A percentile compares a stretch with the other conserved stretches of the same genome.
These are phyloP conservation scores for Cenchrus purpureus DNA, from an alignment of 176 grass and related monocot genomes.

Conservation along the genomic window DNA sequence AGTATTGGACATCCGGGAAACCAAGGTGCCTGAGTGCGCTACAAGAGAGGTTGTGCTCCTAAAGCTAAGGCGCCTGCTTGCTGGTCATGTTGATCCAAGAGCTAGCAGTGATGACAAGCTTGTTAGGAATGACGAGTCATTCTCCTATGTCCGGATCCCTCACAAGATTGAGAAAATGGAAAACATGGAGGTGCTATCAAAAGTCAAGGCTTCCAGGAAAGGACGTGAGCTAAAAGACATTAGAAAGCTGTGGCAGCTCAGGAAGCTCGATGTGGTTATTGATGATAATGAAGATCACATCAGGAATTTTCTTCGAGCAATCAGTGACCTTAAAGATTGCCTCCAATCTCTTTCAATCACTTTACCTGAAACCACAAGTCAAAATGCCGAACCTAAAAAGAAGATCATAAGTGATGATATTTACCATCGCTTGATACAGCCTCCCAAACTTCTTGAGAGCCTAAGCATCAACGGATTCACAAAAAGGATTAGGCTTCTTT, in stretches of 20 bases:
- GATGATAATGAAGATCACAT: not conserved
- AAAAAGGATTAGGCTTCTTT: not conserved
- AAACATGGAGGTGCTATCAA: not conserved
- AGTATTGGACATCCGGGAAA: not conserved
- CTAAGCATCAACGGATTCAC: not conserved
- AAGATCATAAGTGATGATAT: fast-evolving
- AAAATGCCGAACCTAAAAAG: not conserved
- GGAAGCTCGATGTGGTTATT: not conserved
- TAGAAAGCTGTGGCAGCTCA: not conserved
- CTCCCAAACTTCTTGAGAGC: not conserved
- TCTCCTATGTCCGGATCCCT: not conserved
- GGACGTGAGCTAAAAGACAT: not conserved
- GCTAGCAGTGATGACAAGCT: not conserved
- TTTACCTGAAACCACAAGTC: not conserved
- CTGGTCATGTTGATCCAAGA: not conserved
- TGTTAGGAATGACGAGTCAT: not conserved
- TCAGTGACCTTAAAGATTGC: not conserved
- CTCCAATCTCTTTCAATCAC: not conserved
- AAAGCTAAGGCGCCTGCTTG: not conserved
- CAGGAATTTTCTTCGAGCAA: not conserved
- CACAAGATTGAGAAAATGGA: not conserved
- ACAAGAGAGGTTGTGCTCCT: not conserved
- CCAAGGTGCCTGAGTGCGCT: not conserved
- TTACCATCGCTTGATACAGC: not conserved
- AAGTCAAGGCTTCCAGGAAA: not conserved